phyloP scores from a whole-genome alignment of 1,284 basidiomycete species.

The Coniferiporia sulphurascens region DNA sequence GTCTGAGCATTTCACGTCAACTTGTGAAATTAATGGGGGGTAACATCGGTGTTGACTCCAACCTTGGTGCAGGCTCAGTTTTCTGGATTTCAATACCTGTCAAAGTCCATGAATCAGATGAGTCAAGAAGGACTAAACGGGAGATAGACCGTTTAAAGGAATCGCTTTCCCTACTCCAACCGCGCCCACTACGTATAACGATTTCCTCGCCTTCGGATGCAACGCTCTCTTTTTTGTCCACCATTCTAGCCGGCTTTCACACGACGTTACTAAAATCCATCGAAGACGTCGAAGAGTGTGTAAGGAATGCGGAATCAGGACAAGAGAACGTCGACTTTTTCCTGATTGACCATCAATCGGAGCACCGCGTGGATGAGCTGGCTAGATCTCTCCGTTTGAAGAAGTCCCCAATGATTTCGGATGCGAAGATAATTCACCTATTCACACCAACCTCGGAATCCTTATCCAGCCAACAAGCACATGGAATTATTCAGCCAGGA shows the following conservation, averaged over 20 bases:
- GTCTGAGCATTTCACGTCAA: conserved; percentile 66
- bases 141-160: conserved; percentile 42
- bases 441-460: conserved; percentile 61
- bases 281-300: conserved; percentile 39
- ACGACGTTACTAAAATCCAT: conserved; percentile 40
- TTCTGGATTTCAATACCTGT: conserved; percentile 72
- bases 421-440: conserved; percentile 62
- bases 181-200: conserved; percentile 45
- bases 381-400: conserved; percentile 42
- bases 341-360: conserved; percentile 61
- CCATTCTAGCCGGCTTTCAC: conserved; percentile 52
- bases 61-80: conserved; percentile 54
- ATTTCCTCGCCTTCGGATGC: conserved; percentile 54
- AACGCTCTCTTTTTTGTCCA: conserved; percentile 49
- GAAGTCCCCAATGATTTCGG: conserved; percentile 34
- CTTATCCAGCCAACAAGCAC: conserved; percentile 39
- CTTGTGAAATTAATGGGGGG: conserved; percentile 71
- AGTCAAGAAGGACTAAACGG: conserved; percentile 36
- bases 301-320: conserved; percentile 32
- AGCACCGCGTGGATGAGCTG: conserved; percentile 49
- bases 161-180: conserved; percentile 35
- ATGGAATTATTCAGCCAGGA: conserved; percentile 45
- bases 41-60: conserved; percentile 61
- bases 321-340: conserved; percentile 51
- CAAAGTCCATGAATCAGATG: conserved; percentile 48